A percentile compares a stretch with the other conserved stretches of the same genome.
Conservation (phyloP, 768 basidiomycete genomes). For the Lactifluus piperatus region DNA sequence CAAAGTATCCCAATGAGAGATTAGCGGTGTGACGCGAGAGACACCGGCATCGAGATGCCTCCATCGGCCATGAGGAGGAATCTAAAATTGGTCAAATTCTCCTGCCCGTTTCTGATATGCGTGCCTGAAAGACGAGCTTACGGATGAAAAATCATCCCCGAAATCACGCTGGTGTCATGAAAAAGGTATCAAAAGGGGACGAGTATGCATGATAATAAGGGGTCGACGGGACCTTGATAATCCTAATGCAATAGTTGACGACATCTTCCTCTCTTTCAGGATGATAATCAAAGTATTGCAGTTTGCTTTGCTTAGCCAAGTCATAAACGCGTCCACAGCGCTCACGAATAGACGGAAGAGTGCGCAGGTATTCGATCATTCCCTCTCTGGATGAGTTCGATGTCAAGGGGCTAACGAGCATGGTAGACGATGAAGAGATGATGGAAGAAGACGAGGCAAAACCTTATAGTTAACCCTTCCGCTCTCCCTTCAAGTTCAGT, state of each 20-base stretch:
- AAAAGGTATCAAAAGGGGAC: background rate
- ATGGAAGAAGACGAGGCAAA: slow-evolving; percentile 7
- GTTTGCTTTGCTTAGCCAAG: slow-evolving; percentile 62
- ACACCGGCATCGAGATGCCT: slow-evolving; percentile 70
- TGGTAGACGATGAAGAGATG: slow-evolving; percentile 9
- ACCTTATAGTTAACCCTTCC: slow-evolving; percentile 8
- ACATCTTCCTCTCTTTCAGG: slow-evolving; percentile 64
- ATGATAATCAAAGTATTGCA: slow-evolving; percentile 83
- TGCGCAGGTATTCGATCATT: slow-evolving; percentile 65
- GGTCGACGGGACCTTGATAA: slow-evolving; percentile 57
- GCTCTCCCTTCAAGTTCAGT: background rate
- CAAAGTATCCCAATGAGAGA: slow-evolving; percentile 44
- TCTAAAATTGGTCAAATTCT: slow-evolving; percentile 34
- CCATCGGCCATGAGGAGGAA: slow-evolving; percentile 86
- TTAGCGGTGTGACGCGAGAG: slow-evolving; percentile 52
- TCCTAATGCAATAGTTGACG: slow-evolving; percentile 61
- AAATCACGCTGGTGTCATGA: slow-evolving; percentile 61
- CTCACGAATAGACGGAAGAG: slow-evolving; percentile 83
- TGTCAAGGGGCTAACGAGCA: slow-evolving; percentile 10
- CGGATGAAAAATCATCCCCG: slow-evolving; percentile 54
- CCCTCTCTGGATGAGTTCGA: slow-evolving; percentile 23
- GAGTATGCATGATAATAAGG: background rate
- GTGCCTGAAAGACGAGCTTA: slow-evolving; percentile 27
- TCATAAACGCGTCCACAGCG: slow-evolving; percentile 71
- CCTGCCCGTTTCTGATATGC: background rate